These are phyloP conservation scores for Phytophthora aleatoria DNA, from an alignment of 352 stramenopile genomes.

Conservation along the genomic window DNA sequence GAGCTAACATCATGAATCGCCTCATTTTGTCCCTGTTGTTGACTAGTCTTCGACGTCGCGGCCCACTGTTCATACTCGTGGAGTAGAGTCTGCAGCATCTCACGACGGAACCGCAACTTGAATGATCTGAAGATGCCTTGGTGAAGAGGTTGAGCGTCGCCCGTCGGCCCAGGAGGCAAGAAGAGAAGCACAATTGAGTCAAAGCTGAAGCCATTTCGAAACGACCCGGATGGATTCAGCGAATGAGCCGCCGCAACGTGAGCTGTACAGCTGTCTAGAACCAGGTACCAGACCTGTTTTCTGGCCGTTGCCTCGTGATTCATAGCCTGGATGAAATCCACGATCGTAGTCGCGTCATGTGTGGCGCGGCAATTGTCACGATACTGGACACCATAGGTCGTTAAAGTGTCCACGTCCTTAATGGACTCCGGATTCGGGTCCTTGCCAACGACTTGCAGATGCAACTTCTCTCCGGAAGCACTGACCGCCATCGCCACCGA, in stretches of 20 bases:
- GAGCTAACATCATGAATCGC: slow-evolving; percentile 11
- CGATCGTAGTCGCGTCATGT: slow-evolving; percentile 58
- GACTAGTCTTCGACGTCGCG: slow-evolving; percentile 11
- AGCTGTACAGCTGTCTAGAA: slow-evolving; percentile 67
- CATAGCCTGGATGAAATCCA: slow-evolving; percentile 63
- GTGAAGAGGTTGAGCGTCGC: slow-evolving; percentile 56
- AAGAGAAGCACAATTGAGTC: slow-evolving; percentile 72
- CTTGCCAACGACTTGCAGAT: slow-evolving; percentile 62
- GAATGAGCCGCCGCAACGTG: slow-evolving; percentile 68
- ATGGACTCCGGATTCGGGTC: slow-evolving; percentile 41
- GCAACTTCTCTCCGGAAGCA: slow-evolving; percentile 68
- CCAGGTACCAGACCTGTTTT: slow-evolving; percentile 72
- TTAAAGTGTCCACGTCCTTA: slow-evolving; percentile 42
- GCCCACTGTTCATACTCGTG: slow-evolving; percentile 35
- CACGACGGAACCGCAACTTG: slow-evolving; percentile 62
- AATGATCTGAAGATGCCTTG: slow-evolving; percentile 62
- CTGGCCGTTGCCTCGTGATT: slow-evolving; percentile 59
- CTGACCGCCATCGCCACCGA: slow-evolving; percentile 64
- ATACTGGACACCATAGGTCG: slow-evolving; percentile 49
- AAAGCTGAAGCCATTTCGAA: slow-evolving; percentile 65
- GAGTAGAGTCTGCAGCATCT: slow-evolving; percentile 60
- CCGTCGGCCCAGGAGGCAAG: slow-evolving; percentile 48
- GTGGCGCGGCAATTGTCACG: slow-evolving; percentile 46
- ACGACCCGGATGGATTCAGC: slow-evolving; percentile 60
- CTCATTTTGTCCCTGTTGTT: slow-evolving; percentile 3